Conservation (phyloP, 2,329 filamentous ascomycete genomes). For the Beauveria pseudobassiana region DNA sequence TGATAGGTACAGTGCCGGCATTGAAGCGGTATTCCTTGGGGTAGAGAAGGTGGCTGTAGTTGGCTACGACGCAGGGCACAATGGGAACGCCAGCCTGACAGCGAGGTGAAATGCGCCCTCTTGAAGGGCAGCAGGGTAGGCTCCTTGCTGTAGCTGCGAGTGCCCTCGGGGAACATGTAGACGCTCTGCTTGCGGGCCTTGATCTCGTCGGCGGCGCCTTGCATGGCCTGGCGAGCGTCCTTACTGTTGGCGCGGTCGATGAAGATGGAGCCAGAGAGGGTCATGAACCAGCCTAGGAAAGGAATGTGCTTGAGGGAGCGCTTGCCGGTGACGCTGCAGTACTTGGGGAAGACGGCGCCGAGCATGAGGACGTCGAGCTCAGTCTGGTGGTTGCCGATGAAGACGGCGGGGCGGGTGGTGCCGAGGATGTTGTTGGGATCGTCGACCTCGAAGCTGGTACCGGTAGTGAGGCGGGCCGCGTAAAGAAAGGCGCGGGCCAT, state of each 20-base stretch:
- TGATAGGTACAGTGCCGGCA: conserved; percentile 64
- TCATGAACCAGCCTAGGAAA: conserved; percentile 92
- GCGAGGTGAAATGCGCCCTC: conserved; percentile 95
- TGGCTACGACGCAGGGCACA: conserved; percentile 74
- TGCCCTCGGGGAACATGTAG: conserved; percentile 88
- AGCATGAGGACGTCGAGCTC: conserved; percentile 93
- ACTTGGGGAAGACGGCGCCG: conserved; percentile 78
- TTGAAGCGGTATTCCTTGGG: conserved; percentile 58
- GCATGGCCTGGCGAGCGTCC: conserved; percentile 79
- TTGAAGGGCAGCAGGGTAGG: conserved; percentile 90
- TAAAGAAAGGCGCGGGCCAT: conserved; percentile 73
- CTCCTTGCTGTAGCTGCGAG: conserved; percentile 77
- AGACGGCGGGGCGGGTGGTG: conserved; percentile 71
- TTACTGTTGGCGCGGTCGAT: conserved; percentile 84
- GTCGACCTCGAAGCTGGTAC: conserved; percentile 68
- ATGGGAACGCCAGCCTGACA: conserved; percentile 91
- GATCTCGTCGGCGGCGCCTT: conserved; percentile 76
- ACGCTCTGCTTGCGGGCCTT: conserved; percentile 63
- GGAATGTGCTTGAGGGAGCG: conserved; percentile 70
- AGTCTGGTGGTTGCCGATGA: conserved; percentile 92
- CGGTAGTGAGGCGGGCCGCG: conserved; percentile 66
- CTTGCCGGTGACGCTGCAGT: conserved; percentile 92
- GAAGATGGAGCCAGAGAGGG: conserved; percentile 82
- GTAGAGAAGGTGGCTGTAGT: conserved; percentile 68
- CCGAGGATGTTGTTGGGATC: conserved; percentile 57